Percentiles rank a stretch among this genome's conserved stretches.
These are phyloP conservation scores for Colletotrichum graminicola DNA, from an alignment of 2,329 filamentous ascomycete genomes.

Conservation along the genomic window DNA sequence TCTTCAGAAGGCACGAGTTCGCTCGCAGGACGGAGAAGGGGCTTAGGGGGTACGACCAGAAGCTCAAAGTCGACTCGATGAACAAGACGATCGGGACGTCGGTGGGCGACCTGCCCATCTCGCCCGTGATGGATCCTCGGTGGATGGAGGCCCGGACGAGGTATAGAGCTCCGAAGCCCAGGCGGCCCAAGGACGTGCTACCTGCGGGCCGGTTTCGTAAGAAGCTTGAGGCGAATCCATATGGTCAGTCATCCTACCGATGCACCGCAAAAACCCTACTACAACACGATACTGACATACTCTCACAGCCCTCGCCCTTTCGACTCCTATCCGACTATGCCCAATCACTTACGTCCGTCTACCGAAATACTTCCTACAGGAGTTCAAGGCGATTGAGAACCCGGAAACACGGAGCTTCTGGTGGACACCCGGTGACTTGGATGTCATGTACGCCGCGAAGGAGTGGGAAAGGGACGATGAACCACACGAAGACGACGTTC, in stretches of 20 bases:
- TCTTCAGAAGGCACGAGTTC: constrained; percentile 11
- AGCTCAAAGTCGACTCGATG: constrained; percentile 53
- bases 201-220: constrained; percentile 64
- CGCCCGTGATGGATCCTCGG: constrained; percentile 65
- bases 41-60: constrained; percentile 49
- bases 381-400: constrained; percentile 68
- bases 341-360: constrained; percentile 60
- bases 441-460: background rate
- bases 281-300: background rate
- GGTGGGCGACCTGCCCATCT: constrained; percentile 63
- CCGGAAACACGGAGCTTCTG: constrained; percentile 66
- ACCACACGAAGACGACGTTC: background rate
- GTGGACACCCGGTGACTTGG: constrained; percentile 63
- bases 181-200: constrained; percentile 43
- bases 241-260: constrained; percentile 60
- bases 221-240: constrained; percentile 72
- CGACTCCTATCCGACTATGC: constrained; percentile 70
- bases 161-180: constrained; percentile 54
- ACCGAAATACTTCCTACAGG: constrained; percentile 73
- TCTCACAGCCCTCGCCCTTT: constrained; percentile 69
- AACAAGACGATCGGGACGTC: constrained; percentile 60
- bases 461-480: background rate
- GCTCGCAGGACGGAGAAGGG: constrained; percentile 48
- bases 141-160: constrained; percentile 61
- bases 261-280: constrained; percentile 2